phyloP scores from a whole-genome alignment of 768 basidiomycete species.

The Lentinula guzmanii region DNA sequence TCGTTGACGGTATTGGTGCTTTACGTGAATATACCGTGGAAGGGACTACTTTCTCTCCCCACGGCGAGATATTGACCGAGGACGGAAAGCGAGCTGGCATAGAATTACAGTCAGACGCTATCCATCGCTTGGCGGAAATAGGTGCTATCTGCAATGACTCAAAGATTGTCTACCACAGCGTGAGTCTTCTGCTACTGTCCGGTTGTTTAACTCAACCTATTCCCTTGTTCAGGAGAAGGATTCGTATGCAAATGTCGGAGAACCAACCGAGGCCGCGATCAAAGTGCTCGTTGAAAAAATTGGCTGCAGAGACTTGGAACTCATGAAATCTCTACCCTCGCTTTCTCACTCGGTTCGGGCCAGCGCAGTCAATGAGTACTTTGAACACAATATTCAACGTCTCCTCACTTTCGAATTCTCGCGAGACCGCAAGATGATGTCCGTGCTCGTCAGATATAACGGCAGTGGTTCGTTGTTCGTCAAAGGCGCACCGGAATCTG shows the following conservation, averaged over 20 bases:
- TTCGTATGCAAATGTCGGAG: conserved; percentile 79
- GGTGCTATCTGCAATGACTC: conserved; percentile 93
- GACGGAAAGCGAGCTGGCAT: conserved; percentile 53
- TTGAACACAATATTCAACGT: conserved; percentile 69
- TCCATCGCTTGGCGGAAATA: conserved; percentile 87
- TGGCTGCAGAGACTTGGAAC: conserved; percentile 59
- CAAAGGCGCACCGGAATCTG: conserved; percentile 95
- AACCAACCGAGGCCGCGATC: conserved; percentile 96
- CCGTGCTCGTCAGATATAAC: conserved; percentile 76
- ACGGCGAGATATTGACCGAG: conserved; percentile 64
- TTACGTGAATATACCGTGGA: conserved; percentile 75
- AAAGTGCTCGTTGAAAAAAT: conserved; percentile 95
- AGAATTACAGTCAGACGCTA: conserved; percentile 60
- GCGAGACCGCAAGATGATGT: conserved; percentile 99
- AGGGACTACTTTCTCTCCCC: conserved; percentile 89
- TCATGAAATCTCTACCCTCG: conserved; percentile 48
- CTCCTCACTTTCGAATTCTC: conserved; percentile 97
- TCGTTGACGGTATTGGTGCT: conserved; percentile 45
- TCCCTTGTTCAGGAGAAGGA: conserved; percentile 60
- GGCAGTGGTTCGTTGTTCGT: conserved; percentile 77
- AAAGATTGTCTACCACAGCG: conserved; percentile 78
- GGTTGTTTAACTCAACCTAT: not conserved
- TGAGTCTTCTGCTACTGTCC: conserved; percentile 25
- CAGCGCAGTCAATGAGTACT: conserved; percentile 79
- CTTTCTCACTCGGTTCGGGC: conserved; percentile 61